These are phyloP conservation scores for Halenospora varia DNA, from an alignment of 495 filamentous ascomycete species.

Conservation along the genomic window DNA sequence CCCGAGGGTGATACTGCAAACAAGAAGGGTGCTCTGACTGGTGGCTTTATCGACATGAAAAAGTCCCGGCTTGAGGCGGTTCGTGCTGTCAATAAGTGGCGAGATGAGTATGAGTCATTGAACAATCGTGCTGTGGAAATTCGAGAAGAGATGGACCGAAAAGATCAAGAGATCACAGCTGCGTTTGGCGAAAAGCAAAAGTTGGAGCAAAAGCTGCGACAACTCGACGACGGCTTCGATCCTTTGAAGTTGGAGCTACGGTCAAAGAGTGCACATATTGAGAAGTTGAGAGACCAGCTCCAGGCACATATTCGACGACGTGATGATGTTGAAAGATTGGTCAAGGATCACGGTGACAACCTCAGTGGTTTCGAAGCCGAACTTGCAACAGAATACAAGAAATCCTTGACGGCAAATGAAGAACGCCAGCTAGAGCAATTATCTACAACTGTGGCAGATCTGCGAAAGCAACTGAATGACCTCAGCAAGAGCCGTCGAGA, in stretches of 20 bases:
- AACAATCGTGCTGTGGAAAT: slow-evolving; percentile 50
- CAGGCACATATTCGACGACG: slow-evolving; percentile 63
- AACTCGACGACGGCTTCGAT: slow-evolving; percentile 78
- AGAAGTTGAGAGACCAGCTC: slow-evolving; percentile 69
- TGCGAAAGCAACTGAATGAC: slow-evolving; percentile 70
- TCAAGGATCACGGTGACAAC: slow-evolving; percentile 72
- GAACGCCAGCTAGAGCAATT: slow-evolving; percentile 75
- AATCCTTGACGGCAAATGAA: slow-evolving; percentile 76
- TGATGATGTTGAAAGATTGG: slow-evolving; percentile 69
- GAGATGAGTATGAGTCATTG: slow-evolving; percentile 63
- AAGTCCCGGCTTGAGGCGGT: slow-evolving; percentile 82
- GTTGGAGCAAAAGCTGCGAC: slow-evolving; percentile 70
- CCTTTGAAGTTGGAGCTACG: slow-evolving; percentile 72
- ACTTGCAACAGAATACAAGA: slow-evolving; percentile 83
- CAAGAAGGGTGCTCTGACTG: slow-evolving; percentile 90
- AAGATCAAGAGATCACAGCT: slow-evolving; percentile 82
- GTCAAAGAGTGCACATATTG: slow-evolving; percentile 63
- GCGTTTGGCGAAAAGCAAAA: slow-evolving; percentile 79
- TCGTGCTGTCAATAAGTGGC: slow-evolving; percentile 67
- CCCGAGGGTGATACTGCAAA: slow-evolving; percentile 90
- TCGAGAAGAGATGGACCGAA: slow-evolving; percentile 60
- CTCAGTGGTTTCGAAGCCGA: slow-evolving; percentile 72
- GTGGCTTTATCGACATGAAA: slow-evolving; percentile 83
- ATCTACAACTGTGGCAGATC: slow-evolving; percentile 59
- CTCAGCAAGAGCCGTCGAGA: slow-evolving; percentile 70